These are phyloP conservation scores for Asterophora lycoperdoides DNA, from an alignment of 768 basidiomycete genomes.

Conservation along the genomic window DNA sequence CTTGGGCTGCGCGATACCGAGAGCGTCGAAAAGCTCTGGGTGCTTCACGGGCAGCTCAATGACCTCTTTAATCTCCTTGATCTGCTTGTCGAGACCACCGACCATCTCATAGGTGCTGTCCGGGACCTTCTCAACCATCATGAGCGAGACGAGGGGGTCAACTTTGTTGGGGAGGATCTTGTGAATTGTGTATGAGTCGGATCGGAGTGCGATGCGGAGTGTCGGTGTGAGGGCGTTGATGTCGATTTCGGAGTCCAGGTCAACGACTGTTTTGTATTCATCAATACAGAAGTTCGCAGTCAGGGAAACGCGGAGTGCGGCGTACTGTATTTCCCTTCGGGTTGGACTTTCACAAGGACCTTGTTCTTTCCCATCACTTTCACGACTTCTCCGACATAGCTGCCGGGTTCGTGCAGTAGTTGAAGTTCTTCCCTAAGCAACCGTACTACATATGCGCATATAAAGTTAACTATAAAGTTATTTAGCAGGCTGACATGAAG, in stretches of 20 bases:
- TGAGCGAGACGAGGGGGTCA: slow-evolving; percentile 95
- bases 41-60: slow-evolving; percentile 98
- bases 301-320: slow-evolving; percentile 11
- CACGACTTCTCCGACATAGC: slow-evolving; percentile 96
- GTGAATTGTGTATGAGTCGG: slow-evolving; percentile 95
- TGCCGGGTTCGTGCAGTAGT: slow-evolving; percentile 72
- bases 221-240: slow-evolving; percentile 75
- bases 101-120: slow-evolving; percentile 99
- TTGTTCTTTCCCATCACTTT: slow-evolving; percentile 99
- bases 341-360: slow-evolving; percentile 96
- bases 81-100: slow-evolving; percentile 91
- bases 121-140: slow-evolving; percentile 99
- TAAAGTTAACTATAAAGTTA: not conserved
- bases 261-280: slow-evolving; percentile 64
- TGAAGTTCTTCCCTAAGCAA: slow-evolving; percentile 86
- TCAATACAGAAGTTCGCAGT: not conserved
- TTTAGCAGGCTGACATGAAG: not conserved
- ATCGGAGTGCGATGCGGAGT: slow-evolving; percentile 91
- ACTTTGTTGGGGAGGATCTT: slow-evolving; percentile 97
- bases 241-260: slow-evolving; percentile 86
- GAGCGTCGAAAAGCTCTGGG: slow-evolving; percentile 92
- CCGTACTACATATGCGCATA: slow-evolving; percentile 51
- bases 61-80: slow-evolving; percentile 96
- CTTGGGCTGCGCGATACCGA: slow-evolving; percentile 96
- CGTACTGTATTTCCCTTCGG: slow-evolving; percentile 98